These are phyloP conservation scores for Paulinella micropora DNA, from an alignment of 78 protist species.

Conservation along the genomic window DNA sequence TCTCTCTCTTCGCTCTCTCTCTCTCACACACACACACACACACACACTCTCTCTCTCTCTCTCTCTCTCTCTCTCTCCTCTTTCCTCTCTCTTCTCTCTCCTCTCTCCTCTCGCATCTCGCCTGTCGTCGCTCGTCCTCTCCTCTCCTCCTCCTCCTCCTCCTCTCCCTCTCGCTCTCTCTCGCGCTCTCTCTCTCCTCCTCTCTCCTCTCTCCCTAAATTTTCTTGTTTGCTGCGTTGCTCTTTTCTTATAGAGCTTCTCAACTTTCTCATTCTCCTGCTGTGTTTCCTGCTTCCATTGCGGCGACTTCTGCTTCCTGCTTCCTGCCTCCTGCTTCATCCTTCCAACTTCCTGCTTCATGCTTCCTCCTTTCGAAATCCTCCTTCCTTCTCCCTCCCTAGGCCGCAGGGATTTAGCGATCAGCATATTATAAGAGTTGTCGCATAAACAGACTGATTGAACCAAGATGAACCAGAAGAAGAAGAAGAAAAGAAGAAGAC, in stretches of 20 bases:
- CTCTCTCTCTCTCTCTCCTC: neutral
- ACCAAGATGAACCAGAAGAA: too few relatives aligned
- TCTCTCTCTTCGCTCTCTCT: neutral
- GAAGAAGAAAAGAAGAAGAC: too few relatives aligned
- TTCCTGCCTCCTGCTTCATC: too few relatives aligned
- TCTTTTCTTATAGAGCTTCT: neutral
- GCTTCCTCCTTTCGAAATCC: too few relatives aligned
- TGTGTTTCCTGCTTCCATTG: too few relatives aligned
- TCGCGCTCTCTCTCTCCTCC: neutral
- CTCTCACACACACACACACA: too few relatives aligned
- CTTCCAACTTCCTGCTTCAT: too few relatives aligned
- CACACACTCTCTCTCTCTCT: neutral
- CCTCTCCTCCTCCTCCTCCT: neutral
- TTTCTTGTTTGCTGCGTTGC: neutral
- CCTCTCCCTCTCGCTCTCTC: neutral
- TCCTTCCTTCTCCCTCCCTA: too few relatives aligned
- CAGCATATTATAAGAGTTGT: too few relatives aligned
- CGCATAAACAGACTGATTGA: too few relatives aligned
- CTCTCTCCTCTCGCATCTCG: neutral
- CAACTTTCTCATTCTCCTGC: neutral
- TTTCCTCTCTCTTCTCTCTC: constrained; percentile 1
- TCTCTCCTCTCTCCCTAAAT: neutral
- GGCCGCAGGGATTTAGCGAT: too few relatives aligned
- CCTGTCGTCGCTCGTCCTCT: neutral
- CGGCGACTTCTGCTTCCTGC: too few relatives aligned